These are phyloP conservation scores for Trichoderma sp. DNA, from an alignment of 2,329 filamentous ascomycete genomes.

Conservation along the genomic window DNA sequence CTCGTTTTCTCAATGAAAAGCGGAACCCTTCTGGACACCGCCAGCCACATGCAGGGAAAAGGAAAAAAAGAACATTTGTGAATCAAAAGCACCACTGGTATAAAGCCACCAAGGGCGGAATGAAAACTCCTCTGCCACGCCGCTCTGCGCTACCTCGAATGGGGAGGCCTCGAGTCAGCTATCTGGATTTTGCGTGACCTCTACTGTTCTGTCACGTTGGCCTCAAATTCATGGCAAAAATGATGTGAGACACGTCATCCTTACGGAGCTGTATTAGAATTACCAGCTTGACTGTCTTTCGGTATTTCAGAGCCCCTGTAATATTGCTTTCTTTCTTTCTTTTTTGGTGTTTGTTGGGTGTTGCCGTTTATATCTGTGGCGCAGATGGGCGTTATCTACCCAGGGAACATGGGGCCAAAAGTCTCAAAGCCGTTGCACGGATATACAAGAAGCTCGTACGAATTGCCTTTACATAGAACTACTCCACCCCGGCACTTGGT, in stretches of 20 bases:
- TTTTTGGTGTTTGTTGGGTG: not conserved
- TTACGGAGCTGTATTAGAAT: not conserved
- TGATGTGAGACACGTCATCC: constrained; percentile 14
- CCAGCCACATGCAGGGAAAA: not conserved
- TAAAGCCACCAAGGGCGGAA: not conserved
- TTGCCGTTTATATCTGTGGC: not conserved
- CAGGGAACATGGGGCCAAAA: not conserved
- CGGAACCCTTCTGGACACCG: not conserved
- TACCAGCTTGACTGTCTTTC: not conserved
- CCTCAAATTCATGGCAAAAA: not conserved
- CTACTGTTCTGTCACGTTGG: not conserved
- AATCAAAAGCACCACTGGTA: not conserved
- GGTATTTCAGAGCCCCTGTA: not conserved
- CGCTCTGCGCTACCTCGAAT: not conserved
- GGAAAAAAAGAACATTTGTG: not conserved
- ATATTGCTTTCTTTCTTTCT: not conserved
- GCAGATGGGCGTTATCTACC: not conserved
- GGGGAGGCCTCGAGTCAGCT: not conserved
- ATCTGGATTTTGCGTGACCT: not conserved
- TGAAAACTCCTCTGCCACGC: not conserved
- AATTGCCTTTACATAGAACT: not conserved
- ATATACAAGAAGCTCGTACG: not conserved
- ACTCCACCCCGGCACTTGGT: constrained; percentile 11
- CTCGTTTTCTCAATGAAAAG: not conserved
- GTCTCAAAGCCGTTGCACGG: not conserved